These are phyloP conservation scores for Candida albicans DNA, from an alignment of 1,139 yeast species.

Conservation along the genomic window DNA sequence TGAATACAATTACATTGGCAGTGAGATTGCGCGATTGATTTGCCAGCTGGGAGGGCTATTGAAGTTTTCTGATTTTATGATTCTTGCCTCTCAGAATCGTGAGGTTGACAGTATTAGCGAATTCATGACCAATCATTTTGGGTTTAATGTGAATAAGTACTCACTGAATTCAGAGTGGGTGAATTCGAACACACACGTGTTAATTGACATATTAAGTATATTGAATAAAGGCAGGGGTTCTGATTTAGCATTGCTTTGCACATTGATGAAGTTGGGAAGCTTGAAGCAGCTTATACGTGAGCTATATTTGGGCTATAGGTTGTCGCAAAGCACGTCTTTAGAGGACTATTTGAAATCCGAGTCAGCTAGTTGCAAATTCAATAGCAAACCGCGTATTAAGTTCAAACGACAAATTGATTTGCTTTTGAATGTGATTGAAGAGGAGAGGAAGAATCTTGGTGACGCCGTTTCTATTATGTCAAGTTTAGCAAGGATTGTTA, in stretches of 20 bases:
- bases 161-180: constrained; percentile 56
- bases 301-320: constrained; percentile 1
- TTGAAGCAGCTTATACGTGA: constrained; percentile 1
- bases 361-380: constrained; percentile 1
- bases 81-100: constrained; percentile 55
- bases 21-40: constrained; percentile 7
- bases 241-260: constrained; percentile 34
- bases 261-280: constrained; percentile 22
- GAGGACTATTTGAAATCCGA: constrained; percentile 17
- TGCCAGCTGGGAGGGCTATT: constrained; percentile 43
- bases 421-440: constrained; percentile 15
- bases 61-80: constrained; percentile 52
- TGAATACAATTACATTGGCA: constrained; percentile 29
- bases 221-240: constrained; percentile 30
- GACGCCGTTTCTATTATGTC: constrained; percentile 20
- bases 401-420: not conserved
- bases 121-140: constrained; percentile 36
- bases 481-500: constrained; percentile 21
- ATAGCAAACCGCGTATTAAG: not conserved
- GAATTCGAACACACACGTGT: constrained; percentile 46
- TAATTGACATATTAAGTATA: constrained; percentile 52
- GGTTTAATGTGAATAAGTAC: constrained; percentile 44
- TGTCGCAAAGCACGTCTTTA: constrained; percentile 12
- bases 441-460: constrained; percentile 14
- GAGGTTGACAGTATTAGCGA: constrained; percentile 48